Percentiles rank a stretch among this genome's conserved stretches.
phyloP scores from a whole-genome alignment of 441 rosid genomes.

The Euphorbia corollata region DNA sequence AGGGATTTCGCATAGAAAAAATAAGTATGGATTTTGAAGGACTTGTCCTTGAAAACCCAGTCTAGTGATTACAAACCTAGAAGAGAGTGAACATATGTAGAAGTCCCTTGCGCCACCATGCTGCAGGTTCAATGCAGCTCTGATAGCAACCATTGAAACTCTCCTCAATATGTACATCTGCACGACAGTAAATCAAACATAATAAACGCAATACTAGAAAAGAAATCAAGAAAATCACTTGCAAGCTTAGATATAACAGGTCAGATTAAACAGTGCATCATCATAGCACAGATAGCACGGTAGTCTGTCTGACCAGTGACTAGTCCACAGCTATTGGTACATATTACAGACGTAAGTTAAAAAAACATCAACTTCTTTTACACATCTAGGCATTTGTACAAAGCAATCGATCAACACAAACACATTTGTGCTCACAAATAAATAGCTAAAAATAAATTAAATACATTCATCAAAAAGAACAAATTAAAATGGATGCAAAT shows the following conservation, averaged over 20 bases:
- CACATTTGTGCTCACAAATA: not conserved
- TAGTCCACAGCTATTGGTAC: not conserved
- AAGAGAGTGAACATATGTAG: slow-evolving; percentile 96
- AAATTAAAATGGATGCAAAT: too few species aligned
- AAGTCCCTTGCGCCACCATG: slow-evolving; percentile 87
- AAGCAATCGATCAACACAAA: not conserved
- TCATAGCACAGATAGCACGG: not conserved
- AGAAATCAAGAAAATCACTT: not conserved
- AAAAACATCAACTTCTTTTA: not conserved
- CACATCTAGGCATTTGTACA: not conserved
- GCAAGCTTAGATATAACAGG: not conserved
- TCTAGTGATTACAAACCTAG: slow-evolving; percentile 45
- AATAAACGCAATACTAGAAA: not conserved
- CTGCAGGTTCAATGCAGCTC: slow-evolving; percentile 85
- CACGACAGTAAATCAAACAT: slow-evolving; percentile 18
- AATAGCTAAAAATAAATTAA: not conserved
- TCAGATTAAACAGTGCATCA: not conserved
- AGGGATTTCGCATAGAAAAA: not conserved
- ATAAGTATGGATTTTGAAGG: not conserved
- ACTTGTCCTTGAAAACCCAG: not conserved
- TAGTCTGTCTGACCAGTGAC: not conserved
- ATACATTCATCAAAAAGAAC: too few species aligned
- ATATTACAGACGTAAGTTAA: not conserved
- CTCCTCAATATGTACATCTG: slow-evolving; percentile 96
- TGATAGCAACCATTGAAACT: slow-evolving; percentile 90